Evolutionary conservation across 2,329 filamentous ascomycete species (phyloP).

Genomic region (Calonectria crousiana): DNA sequence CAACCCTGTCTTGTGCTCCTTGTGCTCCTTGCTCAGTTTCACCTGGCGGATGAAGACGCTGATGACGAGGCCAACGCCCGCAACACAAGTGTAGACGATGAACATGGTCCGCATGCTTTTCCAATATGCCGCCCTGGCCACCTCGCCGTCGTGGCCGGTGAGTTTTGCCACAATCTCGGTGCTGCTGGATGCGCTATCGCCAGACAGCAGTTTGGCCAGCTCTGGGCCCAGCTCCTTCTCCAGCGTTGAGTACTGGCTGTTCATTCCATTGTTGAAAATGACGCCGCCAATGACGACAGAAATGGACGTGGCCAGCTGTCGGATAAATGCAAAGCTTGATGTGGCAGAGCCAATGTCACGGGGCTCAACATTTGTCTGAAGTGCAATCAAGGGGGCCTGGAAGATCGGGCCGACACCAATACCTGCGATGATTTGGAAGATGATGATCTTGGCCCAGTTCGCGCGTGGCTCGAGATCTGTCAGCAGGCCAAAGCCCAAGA

Average conservation of each 20-base stretch:
- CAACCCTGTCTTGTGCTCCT: conserved; percentile 70
- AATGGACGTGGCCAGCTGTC: conserved; percentile 76
- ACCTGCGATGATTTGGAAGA: conserved; percentile 74
- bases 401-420: conserved; percentile 77
- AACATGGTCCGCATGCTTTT: conserved; percentile 67
- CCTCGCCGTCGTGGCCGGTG: conserved; percentile 55
- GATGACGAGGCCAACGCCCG: conserved; percentile 60
- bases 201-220: conserved; percentile 65
- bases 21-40: conserved; percentile 66
- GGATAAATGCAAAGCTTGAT: conserved; percentile 74
- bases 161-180: conserved; percentile 68
- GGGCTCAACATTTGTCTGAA: conserved; percentile 72
- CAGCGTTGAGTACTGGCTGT: conserved; percentile 63
- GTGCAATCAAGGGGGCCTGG: conserved; percentile 75
- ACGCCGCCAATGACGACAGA: conserved; percentile 82
- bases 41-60: conserved; percentile 62
- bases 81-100: conserved; percentile 66
- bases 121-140: conserved; percentile 62
- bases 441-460: conserved; percentile 67
- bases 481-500: conserved; percentile 74
- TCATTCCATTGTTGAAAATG: conserved; percentile 82
- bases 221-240: conserved; percentile 61
- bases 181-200: conserved; percentile 71
- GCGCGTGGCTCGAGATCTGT: conserved; percentile 70
- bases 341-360: conserved; percentile 78